Conservation (phyloP, 225 moss, liverwort and hornwort species). For the Pleurozium schreberi region DNA sequence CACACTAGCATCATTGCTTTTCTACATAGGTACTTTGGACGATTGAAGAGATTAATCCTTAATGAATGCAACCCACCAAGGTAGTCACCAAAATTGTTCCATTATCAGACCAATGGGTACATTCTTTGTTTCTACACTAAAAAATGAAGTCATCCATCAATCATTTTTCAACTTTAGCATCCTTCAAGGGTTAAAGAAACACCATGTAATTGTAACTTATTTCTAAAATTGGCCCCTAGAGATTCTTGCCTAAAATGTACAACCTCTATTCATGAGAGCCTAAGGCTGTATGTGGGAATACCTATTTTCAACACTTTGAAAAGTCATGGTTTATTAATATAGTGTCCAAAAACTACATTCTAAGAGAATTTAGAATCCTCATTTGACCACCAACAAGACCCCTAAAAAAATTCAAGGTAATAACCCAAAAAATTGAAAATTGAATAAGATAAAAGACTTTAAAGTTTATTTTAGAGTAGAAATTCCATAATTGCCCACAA, state of each 20-base stretch:
- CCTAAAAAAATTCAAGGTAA: not conserved
- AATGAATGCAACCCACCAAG: too few relatives aligned
- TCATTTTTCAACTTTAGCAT: not conserved
- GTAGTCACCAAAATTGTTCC: too few relatives aligned
- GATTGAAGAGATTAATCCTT: not conserved
- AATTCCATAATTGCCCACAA: too few relatives aligned
- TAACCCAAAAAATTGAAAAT: too few relatives aligned
- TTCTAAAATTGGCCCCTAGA: accelerated
- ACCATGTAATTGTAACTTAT: not conserved
- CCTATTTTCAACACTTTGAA: not conserved
- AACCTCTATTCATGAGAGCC: not conserved
- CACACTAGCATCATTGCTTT: too few relatives aligned
- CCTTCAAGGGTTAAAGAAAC: too few relatives aligned
- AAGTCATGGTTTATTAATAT: not conserved
- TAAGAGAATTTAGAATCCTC: not conserved
- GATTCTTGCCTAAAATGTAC: not conserved
- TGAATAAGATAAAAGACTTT: too few relatives aligned
- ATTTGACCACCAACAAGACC: too few relatives aligned
- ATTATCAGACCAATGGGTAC: not conserved
- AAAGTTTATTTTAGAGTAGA: too few relatives aligned
- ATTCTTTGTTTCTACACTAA: not conserved
- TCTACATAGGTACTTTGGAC: not conserved
- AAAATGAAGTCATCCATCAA: not conserved
- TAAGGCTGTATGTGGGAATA: too few relatives aligned
- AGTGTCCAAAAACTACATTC: not conserved